Evolutionary conservation across 2,329 filamentous ascomycete genomes (phyloP).

Genomic region (Fusarium phyllophilum): DNA sequence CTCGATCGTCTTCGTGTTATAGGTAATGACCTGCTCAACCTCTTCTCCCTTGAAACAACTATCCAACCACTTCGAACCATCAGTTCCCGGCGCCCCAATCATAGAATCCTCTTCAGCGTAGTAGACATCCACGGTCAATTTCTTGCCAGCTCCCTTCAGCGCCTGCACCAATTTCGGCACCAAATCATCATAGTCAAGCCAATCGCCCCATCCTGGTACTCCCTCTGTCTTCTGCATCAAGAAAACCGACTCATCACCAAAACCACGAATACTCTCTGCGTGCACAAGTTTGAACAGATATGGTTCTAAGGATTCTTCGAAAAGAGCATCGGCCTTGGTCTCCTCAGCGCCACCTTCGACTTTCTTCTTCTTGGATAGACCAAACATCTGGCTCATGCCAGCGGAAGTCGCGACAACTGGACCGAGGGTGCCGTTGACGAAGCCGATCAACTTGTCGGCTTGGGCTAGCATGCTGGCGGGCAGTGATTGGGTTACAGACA

Average conservation of each 20-base stretch:
- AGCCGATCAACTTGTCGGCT: conserved; percentile 18
- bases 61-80: conserved; percentile 3
- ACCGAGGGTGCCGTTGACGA: conserved; percentile 8
- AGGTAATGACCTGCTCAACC: not conserved
- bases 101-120: conserved; percentile 19
- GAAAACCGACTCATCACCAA: conserved; percentile 13
- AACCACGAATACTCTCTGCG: not conserved
- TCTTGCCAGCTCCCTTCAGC: not conserved
- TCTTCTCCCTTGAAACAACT: conserved; percentile 11
- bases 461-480: conserved; percentile 1
- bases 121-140: conserved; percentile 11
- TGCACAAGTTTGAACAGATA: conserved; percentile 11
- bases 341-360: not conserved
- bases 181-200: conserved; percentile 20
- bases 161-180: not conserved
- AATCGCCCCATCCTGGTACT: conserved; percentile 9
- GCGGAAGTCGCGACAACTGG: conserved; percentile 11
- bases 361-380: not conserved
- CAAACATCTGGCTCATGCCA: conserved; percentile 16
- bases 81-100: conserved; percentile 3
- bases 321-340: not conserved
- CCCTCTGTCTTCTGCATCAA: conserved; percentile 22
- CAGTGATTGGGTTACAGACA: conserved; percentile 2
- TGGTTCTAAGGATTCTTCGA: not conserved
- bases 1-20: not conserved